Conservation (phyloP, 1,139 yeast species). For the Blastobotrys capitulatus region DNA sequence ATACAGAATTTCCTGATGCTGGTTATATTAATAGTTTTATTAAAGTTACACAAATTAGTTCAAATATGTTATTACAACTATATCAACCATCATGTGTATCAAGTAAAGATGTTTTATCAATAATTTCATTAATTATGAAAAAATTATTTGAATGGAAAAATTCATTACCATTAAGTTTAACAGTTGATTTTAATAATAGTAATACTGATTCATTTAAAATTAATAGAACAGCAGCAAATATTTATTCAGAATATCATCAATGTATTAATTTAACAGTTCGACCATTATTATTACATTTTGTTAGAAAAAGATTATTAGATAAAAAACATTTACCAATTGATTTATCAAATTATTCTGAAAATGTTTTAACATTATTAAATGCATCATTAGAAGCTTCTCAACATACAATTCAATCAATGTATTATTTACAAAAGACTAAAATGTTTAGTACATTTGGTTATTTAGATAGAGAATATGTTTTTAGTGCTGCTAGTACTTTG, state of each 20-base stretch:
- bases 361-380: conserved; percentile 62
- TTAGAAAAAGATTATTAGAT: conserved; percentile 58
- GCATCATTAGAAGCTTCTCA: conserved; percentile 83
- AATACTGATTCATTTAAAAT: conserved; percentile 30
- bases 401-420: conserved; percentile 65
- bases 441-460: conserved; percentile 83
- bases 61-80: conserved; percentile 62
- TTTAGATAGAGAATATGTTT: conserved; percentile 82
- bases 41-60: conserved; percentile 74
- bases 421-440: conserved; percentile 68
- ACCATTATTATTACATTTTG: conserved; percentile 75
- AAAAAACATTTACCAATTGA: conserved; percentile 54
- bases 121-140: conserved; percentile 65
- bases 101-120: conserved; percentile 61
- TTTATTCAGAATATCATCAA: conserved; percentile 82
- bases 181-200: neutral
- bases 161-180: conserved; percentile 6
- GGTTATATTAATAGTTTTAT: conserved; percentile 76
- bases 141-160: conserved; percentile 74
- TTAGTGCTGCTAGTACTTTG: conserved; percentile 74
- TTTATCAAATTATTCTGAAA: conserved; percentile 60
- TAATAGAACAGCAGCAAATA: conserved; percentile 64
- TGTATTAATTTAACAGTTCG: conserved; percentile 80
- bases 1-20: conserved; percentile 72
- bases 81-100: conserved; percentile 45